A percentile compares a stretch with the other conserved stretches of the same genome.
These are phyloP conservation scores for Suhomyces bribrorum DNA, from an alignment of 1,139 yeast species.

Conservation along the genomic window DNA sequence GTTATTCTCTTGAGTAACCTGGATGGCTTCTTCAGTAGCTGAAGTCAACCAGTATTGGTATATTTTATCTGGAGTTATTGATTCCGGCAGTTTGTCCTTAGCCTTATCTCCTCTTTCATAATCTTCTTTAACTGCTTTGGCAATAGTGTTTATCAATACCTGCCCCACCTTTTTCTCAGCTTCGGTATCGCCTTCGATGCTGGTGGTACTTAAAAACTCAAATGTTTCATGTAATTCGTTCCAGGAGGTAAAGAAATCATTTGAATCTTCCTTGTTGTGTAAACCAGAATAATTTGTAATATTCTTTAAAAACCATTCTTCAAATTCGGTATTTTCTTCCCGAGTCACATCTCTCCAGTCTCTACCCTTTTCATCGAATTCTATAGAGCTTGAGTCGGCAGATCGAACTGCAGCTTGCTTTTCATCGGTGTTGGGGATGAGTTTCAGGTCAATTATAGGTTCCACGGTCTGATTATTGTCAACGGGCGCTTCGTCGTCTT, in stretches of 20 bases:
- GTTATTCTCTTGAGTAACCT: conserved; percentile 28
- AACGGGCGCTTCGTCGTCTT: conserved; percentile 7
- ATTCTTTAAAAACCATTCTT: conserved; percentile 22
- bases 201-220: conserved; percentile 26
- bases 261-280: conserved; percentile 23
- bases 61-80: conserved; percentile 51
- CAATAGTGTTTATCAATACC: conserved; percentile 48
- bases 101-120: conserved; percentile 8
- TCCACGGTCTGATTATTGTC: not conserved
- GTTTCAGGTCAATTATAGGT: not conserved
- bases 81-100: conserved; percentile 12
- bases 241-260: conserved; percentile 35
- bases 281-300: conserved; percentile 20
- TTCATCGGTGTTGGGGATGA: conserved; percentile 1
- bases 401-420: conserved; percentile 39
- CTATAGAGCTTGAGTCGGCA: conserved; percentile 25
- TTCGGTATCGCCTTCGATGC: conserved; percentile 29
- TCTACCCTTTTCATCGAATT: conserved; percentile 58
- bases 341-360: conserved; percentile 75
- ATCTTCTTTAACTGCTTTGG: conserved; percentile 51
- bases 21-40: conserved; percentile 30
- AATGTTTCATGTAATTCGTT: conserved; percentile 31
- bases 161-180: conserved; percentile 39
- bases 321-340: conserved; percentile 44
- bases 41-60: conserved; percentile 45